Evolutionary conservation across 441 rosid genomes (phyloP).

Genomic region (Mallotus japonicus): DNA sequence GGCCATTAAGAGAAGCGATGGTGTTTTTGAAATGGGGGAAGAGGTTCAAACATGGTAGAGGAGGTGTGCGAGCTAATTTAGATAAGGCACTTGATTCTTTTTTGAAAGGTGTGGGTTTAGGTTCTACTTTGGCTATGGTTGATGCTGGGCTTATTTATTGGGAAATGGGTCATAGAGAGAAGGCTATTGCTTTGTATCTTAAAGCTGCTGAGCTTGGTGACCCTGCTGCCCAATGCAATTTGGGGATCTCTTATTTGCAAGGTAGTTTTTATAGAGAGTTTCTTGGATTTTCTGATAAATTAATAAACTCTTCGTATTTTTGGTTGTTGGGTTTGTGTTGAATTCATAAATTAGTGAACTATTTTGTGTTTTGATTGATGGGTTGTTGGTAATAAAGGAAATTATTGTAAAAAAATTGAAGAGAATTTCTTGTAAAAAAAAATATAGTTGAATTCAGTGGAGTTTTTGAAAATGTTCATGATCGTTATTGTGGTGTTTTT

Average conservation of each 20-base stretch:
- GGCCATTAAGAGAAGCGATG: slow-evolving; percentile 84
- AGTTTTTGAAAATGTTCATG: slow-evolving; percentile 3
- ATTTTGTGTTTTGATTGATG: not conserved
- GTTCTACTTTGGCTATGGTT: slow-evolving; percentile 89
- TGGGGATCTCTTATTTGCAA: slow-evolving; percentile 73
- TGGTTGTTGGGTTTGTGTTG: not conserved
- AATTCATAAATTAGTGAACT: not conserved
- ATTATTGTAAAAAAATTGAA: not conserved
- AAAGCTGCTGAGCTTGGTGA: slow-evolving; percentile 83
- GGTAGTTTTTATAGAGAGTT: slow-evolving; percentile 33
- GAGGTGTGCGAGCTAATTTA: slow-evolving; percentile 55
- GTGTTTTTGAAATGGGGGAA: slow-evolving; percentile 68
- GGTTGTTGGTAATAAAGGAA: not conserved
- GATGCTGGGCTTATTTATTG: slow-evolving; percentile 86
- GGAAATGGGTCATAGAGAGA: slow-evolving; percentile 64
- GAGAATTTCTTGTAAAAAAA: not conserved
- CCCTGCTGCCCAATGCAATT: slow-evolving; percentile 68
- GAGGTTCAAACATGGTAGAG: slow-evolving; percentile 77
- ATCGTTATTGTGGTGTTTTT: slow-evolving; percentile 5
- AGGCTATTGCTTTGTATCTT: slow-evolving; percentile 50
- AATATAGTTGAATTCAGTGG: not conserved
- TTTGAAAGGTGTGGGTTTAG: slow-evolving; percentile 74
- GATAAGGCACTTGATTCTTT: slow-evolving; percentile 78
- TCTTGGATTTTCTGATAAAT: not conserved
- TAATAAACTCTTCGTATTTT: not conserved